A percentile compares a stretch with the other conserved stretches of the same genome.
Evolutionary conservation across 2,329 filamentous ascomycete species (phyloP).

Genomic region (Colletotrichum sp.): DNA sequence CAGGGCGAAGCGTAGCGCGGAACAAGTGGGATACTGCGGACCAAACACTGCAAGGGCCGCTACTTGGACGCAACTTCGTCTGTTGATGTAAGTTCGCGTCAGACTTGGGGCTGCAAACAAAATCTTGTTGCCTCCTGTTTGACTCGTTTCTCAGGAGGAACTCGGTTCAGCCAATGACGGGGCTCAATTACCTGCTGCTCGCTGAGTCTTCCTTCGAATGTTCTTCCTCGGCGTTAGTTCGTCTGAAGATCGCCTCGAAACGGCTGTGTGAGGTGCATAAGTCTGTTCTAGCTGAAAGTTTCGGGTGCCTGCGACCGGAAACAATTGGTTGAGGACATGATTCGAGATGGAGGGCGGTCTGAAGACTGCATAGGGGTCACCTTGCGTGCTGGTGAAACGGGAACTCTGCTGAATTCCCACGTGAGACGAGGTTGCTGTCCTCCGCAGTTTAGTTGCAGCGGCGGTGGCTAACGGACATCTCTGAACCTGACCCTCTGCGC

Average conservation of each 20-base stretch:
- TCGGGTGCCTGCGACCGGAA: neutral
- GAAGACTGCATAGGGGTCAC: neutral
- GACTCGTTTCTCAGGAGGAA: neutral
- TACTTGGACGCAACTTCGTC: neutral
- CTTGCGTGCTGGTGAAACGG: neutral
- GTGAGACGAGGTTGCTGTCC: neutral
- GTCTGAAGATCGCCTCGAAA: neutral
- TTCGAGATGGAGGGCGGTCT: neutral
- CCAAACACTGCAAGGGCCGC: neutral
- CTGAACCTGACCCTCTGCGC: neutral
- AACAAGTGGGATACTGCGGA: neutral
- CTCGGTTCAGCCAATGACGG: neutral
- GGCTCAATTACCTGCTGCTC: neutral
- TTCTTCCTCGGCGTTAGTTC: neutral
- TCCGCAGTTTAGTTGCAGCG: neutral
- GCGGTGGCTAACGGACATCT: neutral
- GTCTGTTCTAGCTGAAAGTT: neutral
- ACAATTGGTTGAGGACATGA: neutral
- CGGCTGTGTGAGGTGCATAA: conserved; percentile 5
- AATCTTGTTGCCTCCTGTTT: neutral
- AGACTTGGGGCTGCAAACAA: neutral
- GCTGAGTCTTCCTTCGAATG: neutral
- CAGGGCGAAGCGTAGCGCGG: neutral
- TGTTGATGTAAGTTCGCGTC: neutral
- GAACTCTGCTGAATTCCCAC: neutral